These are phyloP conservation scores for Olyra latifolia DNA, from an alignment of 176 grass and related monocot genomes.

Conservation along the genomic window DNA sequence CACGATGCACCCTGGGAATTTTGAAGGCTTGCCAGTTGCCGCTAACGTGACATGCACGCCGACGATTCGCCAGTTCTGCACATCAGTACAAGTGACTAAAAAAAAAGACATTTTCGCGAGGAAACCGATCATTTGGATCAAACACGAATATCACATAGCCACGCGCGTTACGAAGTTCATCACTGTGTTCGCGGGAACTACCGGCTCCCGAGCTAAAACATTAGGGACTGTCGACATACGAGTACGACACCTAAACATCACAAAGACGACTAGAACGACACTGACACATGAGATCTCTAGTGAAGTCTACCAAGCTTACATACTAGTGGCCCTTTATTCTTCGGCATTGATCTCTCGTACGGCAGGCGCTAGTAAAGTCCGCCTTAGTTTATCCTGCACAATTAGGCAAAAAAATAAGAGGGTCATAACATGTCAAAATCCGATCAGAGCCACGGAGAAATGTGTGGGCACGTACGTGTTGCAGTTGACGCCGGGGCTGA, in stretches of 20 bases:
- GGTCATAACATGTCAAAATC: neutral
- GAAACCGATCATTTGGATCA: neutral
- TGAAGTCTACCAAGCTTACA: neutral
- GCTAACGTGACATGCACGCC: neutral
- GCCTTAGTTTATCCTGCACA: conserved; percentile 44
- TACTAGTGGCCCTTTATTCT: conserved; percentile 28
- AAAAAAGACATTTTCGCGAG: neutral
- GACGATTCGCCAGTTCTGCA: neutral
- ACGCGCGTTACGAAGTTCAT: neutral
- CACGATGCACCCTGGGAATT: too few relatives aligned
- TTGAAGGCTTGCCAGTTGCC: too few relatives aligned
- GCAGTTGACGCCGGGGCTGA: conserved; percentile 57
- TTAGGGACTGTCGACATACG: neutral
- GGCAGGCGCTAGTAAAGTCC: neutral
- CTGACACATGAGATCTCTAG: too few relatives aligned
- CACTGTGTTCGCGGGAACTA: neutral
- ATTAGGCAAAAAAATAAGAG: neutral
- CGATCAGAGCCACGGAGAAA: too few relatives aligned
- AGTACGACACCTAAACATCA: neutral
- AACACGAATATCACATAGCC: neutral
- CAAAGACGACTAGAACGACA: conserved; percentile 21
- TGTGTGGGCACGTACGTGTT: conserved; percentile 31
- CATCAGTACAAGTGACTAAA: neutral
- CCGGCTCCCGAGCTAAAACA: neutral
- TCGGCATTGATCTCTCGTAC: neutral